Base-by-base conservation (phyloP, 768 basidiomycete genomes). In the Termitomyces sp. region DNA sequence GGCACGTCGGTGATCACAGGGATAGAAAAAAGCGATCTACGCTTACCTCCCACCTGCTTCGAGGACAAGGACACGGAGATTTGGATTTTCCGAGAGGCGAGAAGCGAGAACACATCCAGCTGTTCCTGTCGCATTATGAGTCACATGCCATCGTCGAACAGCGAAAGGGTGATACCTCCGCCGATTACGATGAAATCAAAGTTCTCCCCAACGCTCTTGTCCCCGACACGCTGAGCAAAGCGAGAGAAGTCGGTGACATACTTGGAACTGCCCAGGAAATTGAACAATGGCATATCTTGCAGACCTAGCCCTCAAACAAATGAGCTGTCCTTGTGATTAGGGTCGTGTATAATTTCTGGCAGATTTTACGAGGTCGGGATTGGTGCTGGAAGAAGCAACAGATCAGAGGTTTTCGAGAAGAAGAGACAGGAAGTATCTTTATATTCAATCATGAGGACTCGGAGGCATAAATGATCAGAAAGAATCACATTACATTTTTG, bases 101-200 rank as follows among this genome's bases (percentile, higher is more conserved):
- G 83, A 72, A 13, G 84, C 85, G 9, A 86, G 72, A 9, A 80
- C 84, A 64, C 83, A 85, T 12, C 85, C 85, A 2, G 84, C 77
- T 10, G 83, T 86, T 9, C 85, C 84, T 81, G 24, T 24, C 16
- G 18, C 1, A 34, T 36, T 4, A 24, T 60, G 34, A 60, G 46
- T 20, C 16, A 45, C 28, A 16, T 18, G 8, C n/a, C 24, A 28
- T 4, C 39, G 22, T 13, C 2, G 31, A 34, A 26, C 28, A 39
- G 1, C 28, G 33, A 31, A 20, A 16, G 16, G 5, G 37, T 24
- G 47, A 18, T 55, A 80, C 83, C 83, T 74, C 83, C 83, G 4
- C 83, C 83, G 42, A 82, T 72, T 54, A 84, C 70, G 51, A 85
- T 72, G 49, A 82, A 72, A 65, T 85, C 81, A 58, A 74, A 81